Base-by-base conservation (phyloP, 192 early-diverging fungal species). In the Spizellomyces sp. region DNA sequence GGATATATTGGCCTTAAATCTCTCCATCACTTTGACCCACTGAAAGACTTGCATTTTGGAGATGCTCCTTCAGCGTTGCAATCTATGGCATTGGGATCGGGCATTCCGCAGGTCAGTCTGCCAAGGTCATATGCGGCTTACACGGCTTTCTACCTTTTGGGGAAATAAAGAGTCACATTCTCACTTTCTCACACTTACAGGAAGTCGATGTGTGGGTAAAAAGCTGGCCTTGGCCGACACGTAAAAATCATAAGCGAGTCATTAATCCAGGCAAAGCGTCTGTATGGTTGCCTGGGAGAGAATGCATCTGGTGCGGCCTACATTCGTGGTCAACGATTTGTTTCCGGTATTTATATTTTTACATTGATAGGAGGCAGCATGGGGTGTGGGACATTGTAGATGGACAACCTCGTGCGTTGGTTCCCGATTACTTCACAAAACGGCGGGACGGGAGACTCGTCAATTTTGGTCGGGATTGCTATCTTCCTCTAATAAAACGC, bases 181-280 rank as follows among this genome's bases (percentile, higher is more conserved):
- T 12, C 17, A 66, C 42, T 50, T 66, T 60, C 12, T 17, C 58
- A 1, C n/a, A 41, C 17, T 45, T 12, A 42, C 50, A 81, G 75
- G 88, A 90, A 10, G 85, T 94, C 10, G 93, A 91, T 50, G 79
- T 88, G 19, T 94, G 86, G 81, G 83, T 89, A 41, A 90, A 89
- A 48, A 89, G 85, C 27, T 94, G 90, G 90, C 90, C 91, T 45
- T 85, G 84, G 65, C 92, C 91, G 0, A 90, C 90, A 5, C 77
- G 82, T 14, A 85, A 84, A 65, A 75, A 80, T 21, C 79, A 78
- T 10, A 85, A 67, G 7, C 70, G 84, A 5, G 22, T 86, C 14
- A 56, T 93, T 64, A 94, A 94, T 66, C 50, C 57, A 5, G 81
- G 82, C 22, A 77, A 80, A 45, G 70, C 76, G 0, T 87, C 85